Evolutionary conservation across 1,139 yeast genomes (phyloP).

Genomic region (Lodderomyces parapsilosis): DNA sequence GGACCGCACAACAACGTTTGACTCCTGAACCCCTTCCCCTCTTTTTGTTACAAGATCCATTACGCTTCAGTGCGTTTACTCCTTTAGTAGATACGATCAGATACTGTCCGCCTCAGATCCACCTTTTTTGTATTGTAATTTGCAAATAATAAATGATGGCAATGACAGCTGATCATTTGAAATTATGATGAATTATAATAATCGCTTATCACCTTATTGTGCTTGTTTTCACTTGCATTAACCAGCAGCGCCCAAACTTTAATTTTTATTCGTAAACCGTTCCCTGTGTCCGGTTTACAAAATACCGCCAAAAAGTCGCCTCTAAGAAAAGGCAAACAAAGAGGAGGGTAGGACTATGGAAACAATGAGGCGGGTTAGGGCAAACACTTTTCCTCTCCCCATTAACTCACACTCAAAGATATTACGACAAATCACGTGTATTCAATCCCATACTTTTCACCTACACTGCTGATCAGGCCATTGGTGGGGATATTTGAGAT

Average conservation of each 20-base stretch:
- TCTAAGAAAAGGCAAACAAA: neutral
- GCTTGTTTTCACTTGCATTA: neutral
- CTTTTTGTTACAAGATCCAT: too few species aligned
- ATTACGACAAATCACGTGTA: neutral
- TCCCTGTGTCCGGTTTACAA: too few species aligned
- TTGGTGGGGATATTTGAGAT: neutral
- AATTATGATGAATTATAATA: neutral
- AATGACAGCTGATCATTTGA: neutral
- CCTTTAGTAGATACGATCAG: neutral
- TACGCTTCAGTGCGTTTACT: too few species aligned
- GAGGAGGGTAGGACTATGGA: neutral
- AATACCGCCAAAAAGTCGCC: neutral
- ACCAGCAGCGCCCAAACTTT: neutral
- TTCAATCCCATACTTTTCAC: neutral
- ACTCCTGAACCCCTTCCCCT: too few species aligned
- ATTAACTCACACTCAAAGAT: too few species aligned
- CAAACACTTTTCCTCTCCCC: neutral
- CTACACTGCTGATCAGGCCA: neutral
- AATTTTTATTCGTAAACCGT: too few species aligned
- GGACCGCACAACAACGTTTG: too few species aligned
- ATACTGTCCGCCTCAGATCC: neutral
- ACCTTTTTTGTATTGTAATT: neutral
- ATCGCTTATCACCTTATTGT: conserved; percentile 1
- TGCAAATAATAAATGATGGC: neutral
- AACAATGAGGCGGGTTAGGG: neutral